Base-by-base conservation (phyloP, 257 asterid species). In the Echium plantagineum region DNA sequence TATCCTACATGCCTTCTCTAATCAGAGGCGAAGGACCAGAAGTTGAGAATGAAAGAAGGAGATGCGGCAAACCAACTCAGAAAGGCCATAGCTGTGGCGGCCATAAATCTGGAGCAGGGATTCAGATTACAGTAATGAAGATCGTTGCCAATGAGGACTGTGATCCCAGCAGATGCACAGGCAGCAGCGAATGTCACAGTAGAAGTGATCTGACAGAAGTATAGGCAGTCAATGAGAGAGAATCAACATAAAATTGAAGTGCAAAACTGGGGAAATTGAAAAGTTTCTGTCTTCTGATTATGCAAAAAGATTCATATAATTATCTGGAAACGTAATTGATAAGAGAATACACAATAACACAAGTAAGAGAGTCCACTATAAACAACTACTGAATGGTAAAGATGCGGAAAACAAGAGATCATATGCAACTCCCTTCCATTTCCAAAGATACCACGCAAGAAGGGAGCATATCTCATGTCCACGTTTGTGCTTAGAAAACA, bases 121-220 rank as follows among this genome's bases (percentile, higher is more conserved):
- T 86, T 90, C 47, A 80, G 68, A 61, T 64, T 70, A 74, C 97
- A 90, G 61, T 62, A 82, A 20, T 75, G 82, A 18, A 86, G 79
- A 65, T 90, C 97, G 15, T 90, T 90, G 51, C 95, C 87, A 46
- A 90, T 84, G 48, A 86, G 88, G 69, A 84, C 94, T 2, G 97
- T 90, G 73, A 86, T 84, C 42, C 97, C 94, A 62, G 97, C 97
- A 2, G 97, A 84, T 6, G 96, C 90, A 71, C 93, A 84, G 6
- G 97, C 97, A 64, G 96, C 94, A 57, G 94, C 90, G 71, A 90
- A 90, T 64, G 97, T 90, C 65, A 90, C 75, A 21, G 90, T 90
- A 5, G 97, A 86, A n/a, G 94, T 86, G 63, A 90, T 65, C 95
- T 84, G 89, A 77, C 42, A 32, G 60, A 56, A 22, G 60, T 10